phyloP scores from a whole-genome alignment of 805 yeast species.

The Starmerella sp. region DNA sequence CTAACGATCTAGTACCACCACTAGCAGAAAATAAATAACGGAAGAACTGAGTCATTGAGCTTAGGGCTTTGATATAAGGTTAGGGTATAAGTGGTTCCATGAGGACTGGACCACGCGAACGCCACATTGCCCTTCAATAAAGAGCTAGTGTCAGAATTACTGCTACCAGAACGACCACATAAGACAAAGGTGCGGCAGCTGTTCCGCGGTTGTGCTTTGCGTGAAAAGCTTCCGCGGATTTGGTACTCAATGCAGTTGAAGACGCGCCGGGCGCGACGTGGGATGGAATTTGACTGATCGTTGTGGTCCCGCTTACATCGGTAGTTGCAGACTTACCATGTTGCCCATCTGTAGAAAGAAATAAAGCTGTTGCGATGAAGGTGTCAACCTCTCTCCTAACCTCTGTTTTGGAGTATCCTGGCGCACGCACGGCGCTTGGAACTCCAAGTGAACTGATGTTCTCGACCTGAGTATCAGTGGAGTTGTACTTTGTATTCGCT shows the following conservation, averaged over 20 bases:
- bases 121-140: neutral
- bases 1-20: neutral
- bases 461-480: constrained; percentile 17
- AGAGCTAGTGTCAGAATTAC: neutral
- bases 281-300: neutral
- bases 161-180: neutral
- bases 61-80: neutral
- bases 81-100: neutral
- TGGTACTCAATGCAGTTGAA: neutral
- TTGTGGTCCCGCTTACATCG: neutral
- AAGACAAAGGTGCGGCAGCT: neutral
- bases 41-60: neutral
- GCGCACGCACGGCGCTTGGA: constrained; percentile 21
- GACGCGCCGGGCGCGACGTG: neutral
- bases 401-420: constrained; percentile 1
- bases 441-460: constrained; percentile 12
- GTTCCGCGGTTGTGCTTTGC: neutral
- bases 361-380: neutral
- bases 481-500: constrained; percentile 36
- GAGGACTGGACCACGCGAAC: neutral
- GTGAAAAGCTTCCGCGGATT: neutral
- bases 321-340: neutral
- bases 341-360: neutral
- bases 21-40: neutral
- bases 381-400: neutral